Base-by-base conservation (phyloP, 192 early-diverging fungal genomes). In the Allomyces macrogynus region DNA sequence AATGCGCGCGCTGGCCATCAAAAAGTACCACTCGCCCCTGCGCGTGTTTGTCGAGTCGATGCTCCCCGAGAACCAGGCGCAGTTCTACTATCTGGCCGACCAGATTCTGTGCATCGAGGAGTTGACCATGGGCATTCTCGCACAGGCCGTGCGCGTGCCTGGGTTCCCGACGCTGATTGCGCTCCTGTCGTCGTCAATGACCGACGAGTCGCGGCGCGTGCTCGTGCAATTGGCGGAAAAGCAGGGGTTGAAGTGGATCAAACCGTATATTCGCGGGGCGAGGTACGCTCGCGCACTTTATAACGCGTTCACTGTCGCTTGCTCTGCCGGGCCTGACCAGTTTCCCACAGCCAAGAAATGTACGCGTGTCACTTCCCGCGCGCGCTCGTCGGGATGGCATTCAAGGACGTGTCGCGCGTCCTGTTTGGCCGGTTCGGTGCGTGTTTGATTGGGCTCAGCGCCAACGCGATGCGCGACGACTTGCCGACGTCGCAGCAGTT, bases 61-160 rank as follows among this genome's bases (percentile, higher is more conserved):
- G 43, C 63, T 86, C 25, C 87, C 87, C 23, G 79, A 84, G 26
- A 86, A 86, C 63, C 78, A 81, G 44, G 70, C 77, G 65, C 87
- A 89, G 68, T 76, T 89, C 70, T 77, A 86, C 70, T 77, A 77
- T 49, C 63, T 88, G 65, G 84, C 87, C n/a, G 81, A 85, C 66
- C 78, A 81, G 32, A 76, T 84, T 0, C 73, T 89, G 24, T 89
- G 86, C 69, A 72, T 87, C 24, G 87, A 87, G 62, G 86, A 89
- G 72, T 76, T 86, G 66, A 80, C 81, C 7, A 71, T 87, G 57
- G 86, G 84, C 7, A 70, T 89, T 63, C 68, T 86, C 62, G 86
- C 86, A 14, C 84, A 86, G 74, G 82, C 80, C 68, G 78, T 79
- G 22, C 68, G 86, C 61, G 78, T 83, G 22, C 86, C 87, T 0